These are phyloP conservation scores for Trametes cinnabarina DNA, from an alignment of 768 basidiomycete species.

Conservation along the genomic window DNA sequence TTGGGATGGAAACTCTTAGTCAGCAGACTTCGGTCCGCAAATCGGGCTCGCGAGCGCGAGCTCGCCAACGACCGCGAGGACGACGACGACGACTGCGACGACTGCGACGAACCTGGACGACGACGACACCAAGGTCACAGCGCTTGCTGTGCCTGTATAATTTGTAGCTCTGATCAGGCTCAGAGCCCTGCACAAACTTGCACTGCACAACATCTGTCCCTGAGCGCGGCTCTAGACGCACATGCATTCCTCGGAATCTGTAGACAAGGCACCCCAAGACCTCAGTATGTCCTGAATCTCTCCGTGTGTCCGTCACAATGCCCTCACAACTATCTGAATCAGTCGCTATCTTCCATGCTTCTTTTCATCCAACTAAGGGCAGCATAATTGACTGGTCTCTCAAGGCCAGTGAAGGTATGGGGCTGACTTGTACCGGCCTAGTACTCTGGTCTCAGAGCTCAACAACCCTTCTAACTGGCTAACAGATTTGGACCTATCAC, in stretches of 20 bases:
- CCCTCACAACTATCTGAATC: neutral
- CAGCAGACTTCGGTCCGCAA: neutral
- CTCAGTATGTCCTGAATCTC: conserved; percentile 39
- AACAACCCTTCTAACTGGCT: neutral
- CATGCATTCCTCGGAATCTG: conserved; percentile 8
- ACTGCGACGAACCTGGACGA: neutral
- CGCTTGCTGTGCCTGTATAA: neutral
- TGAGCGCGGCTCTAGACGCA: neutral
- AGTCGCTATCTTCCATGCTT: conserved; percentile 84
- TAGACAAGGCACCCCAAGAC: conserved; percentile 44
- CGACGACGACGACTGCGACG: conserved; percentile 9
- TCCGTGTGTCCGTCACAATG: too few species aligned
- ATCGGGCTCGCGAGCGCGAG: neutral
- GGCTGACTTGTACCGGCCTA: neutral
- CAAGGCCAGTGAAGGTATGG: conserved; percentile 64
- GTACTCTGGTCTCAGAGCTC: neutral
- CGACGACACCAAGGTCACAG: neutral
- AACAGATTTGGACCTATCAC: conserved; percentile 66
- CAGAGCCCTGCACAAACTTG: neutral
- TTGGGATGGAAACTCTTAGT: too few species aligned
- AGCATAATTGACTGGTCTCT: conserved; percentile 79
- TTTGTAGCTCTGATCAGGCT: neutral
- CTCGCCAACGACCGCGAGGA: conserved; percentile 13
- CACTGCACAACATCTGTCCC: neutral
- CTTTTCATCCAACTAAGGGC: conserved; percentile 81